Evolutionary conservation across 2,329 filamentous ascomycete species (phyloP).

Genomic region (Talaromyces piceae): DNA sequence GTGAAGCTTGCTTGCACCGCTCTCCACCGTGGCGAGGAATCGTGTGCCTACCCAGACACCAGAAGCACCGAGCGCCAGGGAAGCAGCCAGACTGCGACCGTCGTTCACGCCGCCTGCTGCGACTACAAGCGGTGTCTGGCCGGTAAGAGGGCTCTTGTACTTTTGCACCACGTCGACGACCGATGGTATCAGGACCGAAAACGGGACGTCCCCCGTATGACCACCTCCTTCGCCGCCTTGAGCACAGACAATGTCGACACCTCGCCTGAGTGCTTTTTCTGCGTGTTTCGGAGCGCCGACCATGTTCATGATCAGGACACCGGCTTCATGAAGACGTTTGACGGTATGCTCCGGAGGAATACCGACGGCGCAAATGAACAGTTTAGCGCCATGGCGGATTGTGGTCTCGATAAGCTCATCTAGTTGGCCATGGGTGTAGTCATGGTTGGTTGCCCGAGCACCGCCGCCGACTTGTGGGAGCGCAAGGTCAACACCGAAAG

Average conservation of each 20-base stretch:
- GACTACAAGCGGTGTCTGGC: conserved; percentile 67
- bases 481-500: conserved; percentile 87
- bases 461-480: conserved; percentile 79
- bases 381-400: conserved; percentile 70
- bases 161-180: conserved; percentile 73
- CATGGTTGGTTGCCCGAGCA: conserved; percentile 87
- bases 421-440: conserved; percentile 85
- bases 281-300: conserved; percentile 89
- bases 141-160: conserved; percentile 65
- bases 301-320: conserved; percentile 94
- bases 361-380: conserved; percentile 85
- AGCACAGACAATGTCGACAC: conserved; percentile 84
- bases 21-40: conserved; percentile 78
- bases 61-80: conserved; percentile 77
- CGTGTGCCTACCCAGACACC: conserved; percentile 94
- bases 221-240: conserved; percentile 92
- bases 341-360: conserved; percentile 71
- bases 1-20: conserved; percentile 71
- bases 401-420: conserved; percentile 83
- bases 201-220: conserved; percentile 82
- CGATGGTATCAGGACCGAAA: conserved; percentile 76
- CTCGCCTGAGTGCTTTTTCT: conserved; percentile 74
- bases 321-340: conserved; percentile 66
- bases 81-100: conserved; percentile 70
- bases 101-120: conserved; percentile 84